Percentiles rank a stretch among this genome's conserved stretches.
Evolutionary conservation across 441 rosid species (phyloP).

Genomic region (Jatropha podagrica): DNA sequence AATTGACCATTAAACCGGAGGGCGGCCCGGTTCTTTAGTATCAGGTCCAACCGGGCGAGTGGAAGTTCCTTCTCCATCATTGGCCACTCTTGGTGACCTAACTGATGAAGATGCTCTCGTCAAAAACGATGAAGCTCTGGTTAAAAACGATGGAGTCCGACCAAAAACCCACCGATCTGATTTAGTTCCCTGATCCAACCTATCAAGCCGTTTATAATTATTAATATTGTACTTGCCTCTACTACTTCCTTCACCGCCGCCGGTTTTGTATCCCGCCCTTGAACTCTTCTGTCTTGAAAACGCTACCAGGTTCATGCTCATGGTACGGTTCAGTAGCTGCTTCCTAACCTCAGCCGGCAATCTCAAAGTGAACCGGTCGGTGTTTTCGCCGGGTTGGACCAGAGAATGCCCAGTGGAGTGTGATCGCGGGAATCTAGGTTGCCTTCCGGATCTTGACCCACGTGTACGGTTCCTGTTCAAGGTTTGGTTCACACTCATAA

Average conservation of each 20-base stretch:
- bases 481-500: not conserved
- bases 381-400: constrained; percentile 78
- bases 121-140: constrained; percentile 39
- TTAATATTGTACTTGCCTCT: constrained; percentile 30
- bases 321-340: constrained; percentile 49
- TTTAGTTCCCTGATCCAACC: constrained; percentile 39
- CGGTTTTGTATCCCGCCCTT: constrained; percentile 48
- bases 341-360: constrained; percentile 76
- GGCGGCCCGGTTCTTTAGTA: constrained; percentile 33
- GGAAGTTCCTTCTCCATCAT: constrained; percentile 35
- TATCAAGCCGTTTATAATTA: constrained; percentile 32
- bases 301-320: constrained; percentile 54
- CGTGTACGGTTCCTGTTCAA: constrained; percentile 47
- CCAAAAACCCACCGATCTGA: constrained; percentile 60
- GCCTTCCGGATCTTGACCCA: constrained; percentile 49
- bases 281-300: constrained; percentile 65
- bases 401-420: constrained; percentile 92
- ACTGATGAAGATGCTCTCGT: constrained; percentile 25
- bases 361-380: constrained; percentile 80
- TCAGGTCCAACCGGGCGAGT: constrained; percentile 23
- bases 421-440: constrained; percentile 58
- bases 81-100: constrained; percentile 34
- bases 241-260: constrained; percentile 38
- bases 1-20: constrained; percentile 27
- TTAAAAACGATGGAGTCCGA: constrained; percentile 50